Percentiles rank a stretch among this genome's conserved stretches.
Evolutionary conservation across 75 land plant genomes (phyloP).

Genomic region (Pinus taeda): DNA sequence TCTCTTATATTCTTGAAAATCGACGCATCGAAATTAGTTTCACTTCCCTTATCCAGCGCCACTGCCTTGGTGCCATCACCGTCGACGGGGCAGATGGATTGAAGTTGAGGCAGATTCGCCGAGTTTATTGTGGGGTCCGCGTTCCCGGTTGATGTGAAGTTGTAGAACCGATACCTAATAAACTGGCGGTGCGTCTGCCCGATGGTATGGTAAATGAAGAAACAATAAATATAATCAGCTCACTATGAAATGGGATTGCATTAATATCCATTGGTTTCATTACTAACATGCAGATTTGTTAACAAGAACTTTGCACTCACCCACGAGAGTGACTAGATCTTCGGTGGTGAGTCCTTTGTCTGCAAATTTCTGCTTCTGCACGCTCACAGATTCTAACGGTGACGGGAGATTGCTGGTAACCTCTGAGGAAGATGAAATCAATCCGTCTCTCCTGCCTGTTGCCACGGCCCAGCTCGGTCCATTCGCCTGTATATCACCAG

Average conservation of each 20-base stretch:
- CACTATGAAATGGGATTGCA: not conserved
- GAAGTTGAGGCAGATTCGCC: constrained; percentile 21
- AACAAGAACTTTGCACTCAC: not conserved
- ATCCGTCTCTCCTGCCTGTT: constrained; percentile 58
- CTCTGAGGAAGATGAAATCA: constrained; percentile 36
- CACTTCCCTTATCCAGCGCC: constrained; percentile 48
- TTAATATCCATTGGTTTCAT: not conserved
- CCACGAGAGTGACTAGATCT: constrained; percentile 61
- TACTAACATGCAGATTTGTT: too few species aligned
- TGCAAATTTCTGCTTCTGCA: constrained; percentile 51
- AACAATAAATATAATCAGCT: not conserved
- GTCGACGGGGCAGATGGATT: constrained; percentile 30
- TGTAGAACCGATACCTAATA: constrained; percentile 51
- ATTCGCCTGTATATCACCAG: constrained; percentile 19
- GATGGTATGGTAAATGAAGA: constrained; percentile 30
- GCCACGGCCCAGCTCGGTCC: constrained; percentile 50
- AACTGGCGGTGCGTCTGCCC: constrained; percentile 52
- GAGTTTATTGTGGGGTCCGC: constrained; percentile 47
- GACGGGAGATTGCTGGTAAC: constrained; percentile 36
- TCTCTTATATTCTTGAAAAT: constrained; percentile 52
- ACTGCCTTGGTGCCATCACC: constrained; percentile 27
- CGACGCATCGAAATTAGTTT: constrained; percentile 37
- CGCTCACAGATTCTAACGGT: constrained; percentile 30
- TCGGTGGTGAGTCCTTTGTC: constrained; percentile 45
- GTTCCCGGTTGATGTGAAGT: constrained; percentile 46